phyloP scores from a whole-genome alignment of 768 basidiomycete genomes.

The Rhodotorula diobovata region DNA sequence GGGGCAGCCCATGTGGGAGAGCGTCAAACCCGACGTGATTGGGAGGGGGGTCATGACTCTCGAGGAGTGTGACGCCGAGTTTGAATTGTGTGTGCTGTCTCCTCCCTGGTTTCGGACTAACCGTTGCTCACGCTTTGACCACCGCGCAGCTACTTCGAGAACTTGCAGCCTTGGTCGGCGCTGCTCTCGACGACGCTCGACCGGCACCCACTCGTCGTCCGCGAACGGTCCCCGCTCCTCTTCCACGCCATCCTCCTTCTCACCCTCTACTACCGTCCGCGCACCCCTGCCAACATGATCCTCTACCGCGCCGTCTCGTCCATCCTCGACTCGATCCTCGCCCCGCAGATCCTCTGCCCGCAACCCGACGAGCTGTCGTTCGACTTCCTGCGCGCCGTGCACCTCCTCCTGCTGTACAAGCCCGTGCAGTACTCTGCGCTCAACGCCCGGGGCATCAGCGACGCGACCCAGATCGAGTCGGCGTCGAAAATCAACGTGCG shows the following conservation, averaged over 20 bases:
- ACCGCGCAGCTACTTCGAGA: constrained; percentile 15
- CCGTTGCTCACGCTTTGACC: background rate
- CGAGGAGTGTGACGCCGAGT: constrained; percentile 29
- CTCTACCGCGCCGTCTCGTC: constrained; percentile 30
- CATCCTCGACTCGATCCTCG: constrained; percentile 35
- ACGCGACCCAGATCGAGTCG: constrained; percentile 24
- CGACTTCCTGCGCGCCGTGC: constrained; percentile 32
- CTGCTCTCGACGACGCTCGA: constrained; percentile 25
- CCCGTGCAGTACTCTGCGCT: constrained; percentile 32
- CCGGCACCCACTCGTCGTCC: constrained; percentile 17
- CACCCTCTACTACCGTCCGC: constrained; percentile 35
- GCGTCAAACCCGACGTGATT: constrained; percentile 23
- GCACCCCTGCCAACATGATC: constrained; percentile 8
- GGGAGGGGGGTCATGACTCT: constrained; percentile 17
- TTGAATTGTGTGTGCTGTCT: constrained; percentile 14
- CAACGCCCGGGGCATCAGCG: constrained; percentile 17
- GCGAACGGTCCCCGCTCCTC: constrained; percentile 31
- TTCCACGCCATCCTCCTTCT: constrained; percentile 37
- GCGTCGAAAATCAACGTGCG: constrained; percentile 36
- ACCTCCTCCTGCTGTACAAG: constrained; percentile 36
- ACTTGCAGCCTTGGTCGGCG: constrained; percentile 28
- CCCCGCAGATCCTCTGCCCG: constrained; percentile 34
- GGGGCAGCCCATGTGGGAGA: background rate
- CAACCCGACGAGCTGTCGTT: constrained; percentile 31
- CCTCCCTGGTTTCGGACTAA: background rate